Evolutionary conservation across 331 rosid genomes (phyloP), one percentile per base, ranked within the genome.

Genomic region (Cydonia oblonga): DNA sequence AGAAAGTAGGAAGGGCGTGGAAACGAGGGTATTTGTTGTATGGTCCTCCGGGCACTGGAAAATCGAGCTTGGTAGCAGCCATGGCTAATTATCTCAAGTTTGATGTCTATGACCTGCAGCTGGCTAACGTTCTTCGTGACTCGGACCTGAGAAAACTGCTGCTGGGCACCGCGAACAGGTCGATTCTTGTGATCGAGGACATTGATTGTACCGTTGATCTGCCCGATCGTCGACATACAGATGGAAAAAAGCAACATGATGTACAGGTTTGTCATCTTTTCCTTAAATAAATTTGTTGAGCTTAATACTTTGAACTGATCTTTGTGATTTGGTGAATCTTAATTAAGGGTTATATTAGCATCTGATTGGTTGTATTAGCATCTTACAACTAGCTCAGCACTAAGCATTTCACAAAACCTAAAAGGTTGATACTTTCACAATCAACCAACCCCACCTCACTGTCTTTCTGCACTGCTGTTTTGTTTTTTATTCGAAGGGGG

Each of bases 31-130:
- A 92, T 76, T 80, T 92, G 74, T 11, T 89, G 52, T 87, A 84
- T 24, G 98, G 96, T 0, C 98, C 98, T 22, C 98, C 98, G 0
- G 96, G 96, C 3, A 92, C 98, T 0, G 98, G 98, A 0, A 92
- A 92, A 71, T 92, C 96, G 0, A 92, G 96, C 81, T 84, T 92
- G 83, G 76, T 92, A 5, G 98, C 98, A 3, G 98, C 98, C 46
- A 90, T 92, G 91, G 96, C 98, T 1, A 92, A 92, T 64, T 75
- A 88, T 68, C 84, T 92, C 73, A 90, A 84, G 78, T 92, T 92
- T 74, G 93, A 92, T 69, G 82, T 92, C 42, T 92, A 83, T 74
- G 96, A 92, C 70, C 57, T 92, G 66, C 93, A 92, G 60, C 92
- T 92, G n/a, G 89, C 78, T 0, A 86, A 78, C 64, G 68, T 88